Percentiles rank a stretch among this genome's conserved stretches.
phyloP scores from a whole-genome alignment of 2,329 filamentous ascomycete species.

The Pseudogymnoascus sp. region DNA sequence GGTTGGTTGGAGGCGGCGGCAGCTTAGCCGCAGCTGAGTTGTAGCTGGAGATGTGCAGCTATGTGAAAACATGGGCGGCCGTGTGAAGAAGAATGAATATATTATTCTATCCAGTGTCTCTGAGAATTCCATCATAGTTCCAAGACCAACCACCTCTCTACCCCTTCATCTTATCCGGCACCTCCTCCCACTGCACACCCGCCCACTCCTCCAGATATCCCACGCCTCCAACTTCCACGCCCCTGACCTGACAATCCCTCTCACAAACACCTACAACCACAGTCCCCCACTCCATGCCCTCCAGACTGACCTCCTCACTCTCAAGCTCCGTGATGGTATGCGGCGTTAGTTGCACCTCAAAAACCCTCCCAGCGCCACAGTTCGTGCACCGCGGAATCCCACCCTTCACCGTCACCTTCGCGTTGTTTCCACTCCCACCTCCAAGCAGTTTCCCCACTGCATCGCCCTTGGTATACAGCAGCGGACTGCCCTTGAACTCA shows the following conservation, averaged over 20 bases:
- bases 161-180: slow-evolving; percentile 20
- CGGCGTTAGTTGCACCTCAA: slow-evolving; percentile 88
- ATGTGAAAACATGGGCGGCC: neutral
- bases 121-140: neutral
- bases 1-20: too few relatives aligned
- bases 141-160: neutral
- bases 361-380: slow-evolving; percentile 68
- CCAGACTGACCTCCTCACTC: slow-evolving; percentile 57
- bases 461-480: slow-evolving; percentile 77
- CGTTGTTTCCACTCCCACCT: slow-evolving; percentile 11
- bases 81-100: neutral
- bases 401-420: slow-evolving; percentile 21
- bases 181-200: slow-evolving; percentile 97
- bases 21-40: too few relatives aligned
- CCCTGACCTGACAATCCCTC: slow-evolving; percentile 61
- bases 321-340: slow-evolving; percentile 86
- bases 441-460: slow-evolving; percentile 57
- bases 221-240: slow-evolving; percentile 50
- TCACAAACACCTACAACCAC: slow-evolving; percentile 79
- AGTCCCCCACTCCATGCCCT: slow-evolving; percentile 98
- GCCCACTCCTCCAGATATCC: slow-evolving; percentile 92
- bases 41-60: too few relatives aligned
- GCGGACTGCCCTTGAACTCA: slow-evolving; percentile 61
- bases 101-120: neutral
- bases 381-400: slow-evolving; percentile 65